phyloP scores from a whole-genome alignment of 2,329 filamentous ascomycete species.

The Calycina herbarum region DNA sequence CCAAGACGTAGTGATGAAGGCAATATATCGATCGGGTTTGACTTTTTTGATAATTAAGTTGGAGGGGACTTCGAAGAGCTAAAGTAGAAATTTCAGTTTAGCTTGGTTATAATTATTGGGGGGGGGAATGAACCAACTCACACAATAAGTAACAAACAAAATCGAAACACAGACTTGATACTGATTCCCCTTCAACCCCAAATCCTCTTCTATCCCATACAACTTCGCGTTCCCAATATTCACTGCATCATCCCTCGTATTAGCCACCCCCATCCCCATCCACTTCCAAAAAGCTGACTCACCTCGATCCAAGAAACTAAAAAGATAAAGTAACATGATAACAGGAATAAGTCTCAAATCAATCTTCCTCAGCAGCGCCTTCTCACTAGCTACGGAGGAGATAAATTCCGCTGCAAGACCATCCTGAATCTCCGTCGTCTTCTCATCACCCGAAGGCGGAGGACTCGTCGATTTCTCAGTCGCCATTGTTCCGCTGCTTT shows the following conservation, averaged over 20 bases:
- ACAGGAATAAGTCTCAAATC: too few relatives aligned
- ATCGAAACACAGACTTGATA: constrained; percentile 57
- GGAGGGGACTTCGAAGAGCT: constrained; percentile 46
- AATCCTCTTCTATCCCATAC: constrained; percentile 57
- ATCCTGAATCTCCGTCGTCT: background rate
- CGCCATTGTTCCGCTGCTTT: background rate
- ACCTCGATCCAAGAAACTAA: too few relatives aligned
- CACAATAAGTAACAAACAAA: constrained; percentile 51
- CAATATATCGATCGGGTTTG: constrained; percentile 46
- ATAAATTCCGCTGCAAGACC: too few relatives aligned
- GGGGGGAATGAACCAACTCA: background rate
- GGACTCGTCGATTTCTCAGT: too few relatives aligned
- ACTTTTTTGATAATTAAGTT: constrained; percentile 49
- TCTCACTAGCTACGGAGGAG: background rate
- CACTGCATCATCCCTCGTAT: constrained; percentile 36
- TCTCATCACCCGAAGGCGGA: background rate
- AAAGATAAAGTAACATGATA: too few relatives aligned
- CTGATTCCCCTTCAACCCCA: constrained; percentile 52
- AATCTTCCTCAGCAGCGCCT: too few relatives aligned
- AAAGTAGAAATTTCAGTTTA: background rate
- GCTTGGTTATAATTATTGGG: too few relatives aligned
- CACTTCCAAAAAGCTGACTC: background rate
- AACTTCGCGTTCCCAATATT: constrained; percentile 61
- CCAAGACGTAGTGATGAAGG: constrained; percentile 50
- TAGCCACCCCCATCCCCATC: too few relatives aligned